Conservation (phyloP, 2,329 filamentous ascomycete species). For the Grosmannia clavigera region DNA sequence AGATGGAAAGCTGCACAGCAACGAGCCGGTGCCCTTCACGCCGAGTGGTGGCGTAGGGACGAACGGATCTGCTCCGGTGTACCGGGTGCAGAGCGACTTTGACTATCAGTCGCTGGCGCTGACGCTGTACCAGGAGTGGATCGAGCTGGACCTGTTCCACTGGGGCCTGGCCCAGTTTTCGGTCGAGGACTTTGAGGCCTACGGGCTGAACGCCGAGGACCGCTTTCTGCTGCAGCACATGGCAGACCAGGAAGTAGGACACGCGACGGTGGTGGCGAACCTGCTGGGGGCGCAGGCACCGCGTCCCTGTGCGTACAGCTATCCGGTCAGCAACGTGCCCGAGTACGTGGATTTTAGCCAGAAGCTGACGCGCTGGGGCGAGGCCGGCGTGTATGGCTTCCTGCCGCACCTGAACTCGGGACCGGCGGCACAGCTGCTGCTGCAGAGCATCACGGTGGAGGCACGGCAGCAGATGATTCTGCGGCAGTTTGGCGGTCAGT, state of each 20-base stretch:
- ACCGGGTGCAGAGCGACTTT: slow-evolving; percentile 69
- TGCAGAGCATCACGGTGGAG: slow-evolving; percentile 67
- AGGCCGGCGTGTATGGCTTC: slow-evolving; percentile 72
- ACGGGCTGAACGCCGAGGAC: slow-evolving; percentile 57
- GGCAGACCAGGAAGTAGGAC: slow-evolving; percentile 64
- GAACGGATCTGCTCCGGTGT: slow-evolving; percentile 64
- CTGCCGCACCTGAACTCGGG: slow-evolving; percentile 65
- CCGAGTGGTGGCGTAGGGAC: slow-evolving; percentile 65
- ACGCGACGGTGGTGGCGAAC: slow-evolving; percentile 65
- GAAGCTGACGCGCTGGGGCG: slow-evolving; percentile 72
- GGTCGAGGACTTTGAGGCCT: slow-evolving; percentile 53
- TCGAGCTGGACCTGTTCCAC: slow-evolving; percentile 74
- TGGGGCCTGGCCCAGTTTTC: slow-evolving; percentile 60
- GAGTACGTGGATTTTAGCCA: slow-evolving; percentile 78
- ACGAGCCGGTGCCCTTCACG: slow-evolving; percentile 57
- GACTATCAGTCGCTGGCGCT: slow-evolving; percentile 69
- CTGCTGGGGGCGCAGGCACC: slow-evolving; percentile 62
- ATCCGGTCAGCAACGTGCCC: slow-evolving; percentile 60
- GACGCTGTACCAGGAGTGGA: slow-evolving; percentile 71
- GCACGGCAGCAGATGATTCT: slow-evolving; percentile 77
- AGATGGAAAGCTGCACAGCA: slow-evolving; percentile 54
- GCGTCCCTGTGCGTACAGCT: slow-evolving; percentile 68
- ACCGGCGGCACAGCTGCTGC: slow-evolving; percentile 58
- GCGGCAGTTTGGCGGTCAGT: slow-evolving; percentile 67
- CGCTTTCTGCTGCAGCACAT: slow-evolving; percentile 63